A percentile compares a stretch with the other conserved stretches of the same genome.
Conservation (phyloP, 1,139 yeast genomes). For the Zhuliangozyma parablackwelliae region DNA sequence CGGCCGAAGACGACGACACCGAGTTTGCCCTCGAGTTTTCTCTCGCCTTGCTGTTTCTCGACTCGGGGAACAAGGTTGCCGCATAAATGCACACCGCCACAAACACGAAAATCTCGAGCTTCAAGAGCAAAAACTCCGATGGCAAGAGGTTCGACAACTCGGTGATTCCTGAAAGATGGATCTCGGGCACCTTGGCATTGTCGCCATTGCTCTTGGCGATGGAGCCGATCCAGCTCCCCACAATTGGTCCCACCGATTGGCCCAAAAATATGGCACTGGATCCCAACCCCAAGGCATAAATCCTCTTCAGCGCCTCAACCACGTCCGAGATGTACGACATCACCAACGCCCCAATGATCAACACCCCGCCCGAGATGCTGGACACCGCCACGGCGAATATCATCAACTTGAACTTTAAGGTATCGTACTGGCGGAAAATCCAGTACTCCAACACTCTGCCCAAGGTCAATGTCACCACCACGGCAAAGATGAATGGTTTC, state of each 20-base stretch:
- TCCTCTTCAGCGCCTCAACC: conserved; percentile 51
- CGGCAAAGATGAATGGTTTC: conserved; percentile 37
- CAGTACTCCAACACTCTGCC: conserved; percentile 22
- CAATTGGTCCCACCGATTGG: conserved; percentile 59
- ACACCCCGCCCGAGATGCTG: conserved; percentile 51
- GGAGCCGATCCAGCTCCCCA: conserved; percentile 38
- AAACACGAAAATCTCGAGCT: conserved; percentile 22
- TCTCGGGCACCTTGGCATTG: not conserved
- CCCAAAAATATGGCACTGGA: conserved; percentile 57
- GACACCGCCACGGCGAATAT: conserved; percentile 32
- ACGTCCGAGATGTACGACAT: conserved; percentile 63
- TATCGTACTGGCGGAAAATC: conserved; percentile 24
- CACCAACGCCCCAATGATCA: conserved; percentile 45
- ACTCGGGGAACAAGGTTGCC: conserved; percentile 49
- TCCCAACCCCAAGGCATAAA: conserved; percentile 50
- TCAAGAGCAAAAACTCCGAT: conserved; percentile 27
- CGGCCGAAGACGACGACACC: conserved; percentile 1
- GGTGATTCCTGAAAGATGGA: conserved; percentile 1
- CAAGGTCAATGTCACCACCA: conserved; percentile 21
- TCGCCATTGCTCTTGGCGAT: conserved; percentile 11
- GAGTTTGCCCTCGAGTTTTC: conserved; percentile 41
- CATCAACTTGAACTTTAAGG: conserved; percentile 28
- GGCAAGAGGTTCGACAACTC: conserved; percentile 9
- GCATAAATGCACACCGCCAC: conserved; percentile 24
- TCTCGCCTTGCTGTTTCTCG: conserved; percentile 45